Evolutionary conservation across 805 yeast genomes (phyloP).

Genomic region (Groenewaldozyma tartarivorans): DNA sequence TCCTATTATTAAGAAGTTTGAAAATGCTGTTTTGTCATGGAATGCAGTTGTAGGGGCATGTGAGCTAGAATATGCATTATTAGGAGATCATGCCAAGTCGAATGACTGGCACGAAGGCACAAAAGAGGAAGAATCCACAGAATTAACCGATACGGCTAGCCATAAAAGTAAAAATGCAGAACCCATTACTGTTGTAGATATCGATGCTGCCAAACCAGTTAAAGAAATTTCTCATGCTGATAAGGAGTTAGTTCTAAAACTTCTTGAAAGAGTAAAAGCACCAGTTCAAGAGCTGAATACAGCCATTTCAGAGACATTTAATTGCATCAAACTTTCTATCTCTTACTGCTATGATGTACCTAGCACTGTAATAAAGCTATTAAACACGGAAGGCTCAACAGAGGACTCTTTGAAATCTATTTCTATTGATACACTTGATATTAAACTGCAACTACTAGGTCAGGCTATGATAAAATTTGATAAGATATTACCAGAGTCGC

Average conservation of each 20-base stretch:
- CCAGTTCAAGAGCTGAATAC: conserved; percentile 30
- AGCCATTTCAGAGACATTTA: conserved; percentile 28
- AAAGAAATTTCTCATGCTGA: conserved; percentile 32
- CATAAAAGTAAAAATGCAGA: not conserved
- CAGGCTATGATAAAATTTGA: conserved; percentile 30
- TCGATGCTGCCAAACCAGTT: conserved; percentile 17
- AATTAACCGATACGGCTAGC: too few relatives aligned
- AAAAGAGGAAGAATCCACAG: too few relatives aligned
- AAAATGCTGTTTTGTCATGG: conserved; percentile 26
- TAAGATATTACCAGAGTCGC: conserved; percentile 26
- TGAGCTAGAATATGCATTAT: conserved; percentile 34
- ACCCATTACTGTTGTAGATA: not conserved
- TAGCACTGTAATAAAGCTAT: conserved; percentile 1
- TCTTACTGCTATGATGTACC: conserved; percentile 35
- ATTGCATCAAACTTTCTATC: conserved; percentile 26
- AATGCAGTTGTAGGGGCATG: conserved; percentile 41
- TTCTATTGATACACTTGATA: conserved; percentile 3
- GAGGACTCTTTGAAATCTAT: not conserved
- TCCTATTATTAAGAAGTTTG: conserved; percentile 27
- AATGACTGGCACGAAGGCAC: not conserved
- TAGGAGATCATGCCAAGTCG: conserved; percentile 13
- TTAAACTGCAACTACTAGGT: conserved; percentile 24
- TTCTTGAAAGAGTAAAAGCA: conserved; percentile 24
- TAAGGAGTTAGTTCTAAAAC: conserved; percentile 24
- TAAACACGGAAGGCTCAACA: not conserved